These are phyloP conservation scores for Aspergillus texensis DNA, from an alignment of 2,329 filamentous ascomycete genomes.

Conservation along the genomic window DNA sequence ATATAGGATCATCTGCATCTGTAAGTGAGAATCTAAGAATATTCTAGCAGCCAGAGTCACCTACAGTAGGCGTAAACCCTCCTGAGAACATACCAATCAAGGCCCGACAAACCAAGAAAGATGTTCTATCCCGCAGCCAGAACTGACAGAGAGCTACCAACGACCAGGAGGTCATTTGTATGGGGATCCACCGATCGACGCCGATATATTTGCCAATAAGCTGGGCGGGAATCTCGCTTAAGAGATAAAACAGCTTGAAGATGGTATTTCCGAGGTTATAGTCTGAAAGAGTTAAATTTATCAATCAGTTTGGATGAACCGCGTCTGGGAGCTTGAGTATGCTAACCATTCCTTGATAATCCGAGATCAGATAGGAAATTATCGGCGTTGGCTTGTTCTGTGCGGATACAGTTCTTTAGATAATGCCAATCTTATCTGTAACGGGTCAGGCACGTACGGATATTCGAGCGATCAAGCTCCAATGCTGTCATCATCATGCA, in stretches of 20 bases:
- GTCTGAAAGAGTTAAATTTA: slow-evolving; percentile 7
- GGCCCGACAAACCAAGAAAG: slow-evolving; percentile 44
- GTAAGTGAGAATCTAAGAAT: not conserved
- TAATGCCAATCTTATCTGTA: slow-evolving; percentile 41
- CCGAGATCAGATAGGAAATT: slow-evolving; percentile 52
- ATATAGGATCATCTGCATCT: slow-evolving; percentile 47
- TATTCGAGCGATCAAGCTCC: slow-evolving; percentile 62
- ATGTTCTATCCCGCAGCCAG: slow-evolving; percentile 46
- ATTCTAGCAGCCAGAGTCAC: slow-evolving; percentile 1
- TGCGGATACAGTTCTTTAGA: slow-evolving; percentile 9
- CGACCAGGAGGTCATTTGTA: slow-evolving; percentile 51
- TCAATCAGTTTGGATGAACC: not conserved
- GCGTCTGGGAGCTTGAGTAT: not conserved
- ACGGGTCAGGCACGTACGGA: slow-evolving; percentile 46
- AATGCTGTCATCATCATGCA: slow-evolving; percentile 63
- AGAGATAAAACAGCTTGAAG: slow-evolving; percentile 56
- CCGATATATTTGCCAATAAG: slow-evolving; percentile 58
- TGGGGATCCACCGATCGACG: slow-evolving; percentile 58
- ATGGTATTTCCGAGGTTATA: slow-evolving; percentile 55
- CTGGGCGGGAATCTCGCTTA: slow-evolving; percentile 59
- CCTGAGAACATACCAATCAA: slow-evolving; percentile 51
- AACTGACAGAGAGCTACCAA: slow-evolving; percentile 46
- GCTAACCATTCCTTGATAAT: slow-evolving; percentile 28
- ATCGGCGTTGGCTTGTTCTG: slow-evolving; percentile 57
- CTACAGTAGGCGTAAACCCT: slow-evolving; percentile 46